Evolutionary conservation across 169 alveolate genomes (phyloP).

Genomic region (Cryptosporidium bovis): DNA sequence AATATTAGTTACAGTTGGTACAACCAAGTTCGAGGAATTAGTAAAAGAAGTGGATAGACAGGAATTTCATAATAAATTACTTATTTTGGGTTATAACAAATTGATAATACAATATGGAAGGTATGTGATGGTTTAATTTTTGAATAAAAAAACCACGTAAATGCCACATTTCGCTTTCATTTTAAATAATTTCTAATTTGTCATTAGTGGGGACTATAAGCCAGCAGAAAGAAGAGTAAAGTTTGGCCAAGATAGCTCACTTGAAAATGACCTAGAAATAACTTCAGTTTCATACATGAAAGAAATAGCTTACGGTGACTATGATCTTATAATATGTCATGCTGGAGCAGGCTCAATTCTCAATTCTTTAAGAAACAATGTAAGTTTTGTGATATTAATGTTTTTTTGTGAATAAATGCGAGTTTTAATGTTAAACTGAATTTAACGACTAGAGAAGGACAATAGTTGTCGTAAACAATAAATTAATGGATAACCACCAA

Average conservation of each 20-base stretch:
- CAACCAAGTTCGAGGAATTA: constrained; percentile 82
- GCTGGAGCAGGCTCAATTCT: constrained; percentile 86
- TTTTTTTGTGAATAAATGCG: neutral
- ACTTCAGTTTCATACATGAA: constrained; percentile 6
- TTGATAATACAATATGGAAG: constrained; percentile 69
- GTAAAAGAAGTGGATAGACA: constrained; percentile 78
- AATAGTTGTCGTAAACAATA: constrained; percentile 80
- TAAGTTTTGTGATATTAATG: neutral
- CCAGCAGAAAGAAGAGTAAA: constrained; percentile 13
- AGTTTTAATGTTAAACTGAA: neutral
- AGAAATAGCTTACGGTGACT: constrained; percentile 28
- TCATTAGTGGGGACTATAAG: constrained; percentile 41
- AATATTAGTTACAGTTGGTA: constrained; percentile 82
- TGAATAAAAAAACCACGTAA: neutral
- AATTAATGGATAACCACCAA: constrained; percentile 84
- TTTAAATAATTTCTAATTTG: constrained; percentile 3
- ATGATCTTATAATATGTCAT: constrained; percentile 81
- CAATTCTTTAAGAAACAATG: constrained; percentile 79
- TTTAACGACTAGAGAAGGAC: constrained; percentile 75
- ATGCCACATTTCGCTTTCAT: neutral
- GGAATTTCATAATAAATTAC: constrained; percentile 48
- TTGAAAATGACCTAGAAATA: constrained; percentile 9
- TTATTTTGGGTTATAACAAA: constrained; percentile 33
- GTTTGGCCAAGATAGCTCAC: neutral
- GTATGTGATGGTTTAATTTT: constrained; percentile 27